Evolutionary conservation across 345 rosid genomes (phyloP), one percentile per base, ranked within the genome.

Genomic region (Camelina hispida): DNA sequence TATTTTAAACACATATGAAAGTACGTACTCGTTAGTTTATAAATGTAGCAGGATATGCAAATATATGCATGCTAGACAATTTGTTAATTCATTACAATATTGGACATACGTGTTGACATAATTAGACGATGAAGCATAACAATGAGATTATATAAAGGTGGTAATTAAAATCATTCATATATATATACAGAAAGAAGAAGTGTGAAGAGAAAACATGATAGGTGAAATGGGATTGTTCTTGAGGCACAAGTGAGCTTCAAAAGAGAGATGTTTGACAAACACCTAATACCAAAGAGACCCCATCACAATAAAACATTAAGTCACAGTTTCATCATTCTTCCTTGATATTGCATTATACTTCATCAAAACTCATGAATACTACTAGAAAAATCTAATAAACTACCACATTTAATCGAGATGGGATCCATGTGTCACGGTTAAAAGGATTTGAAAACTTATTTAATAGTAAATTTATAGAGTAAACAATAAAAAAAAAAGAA

Each of bases 181-280:
- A 30, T 14, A 18, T 15, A 75, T 34, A 60, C 1, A 46, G 9
- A 38, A 35, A 69, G 20, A 64, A 71, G 75, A 87, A 85, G 93
- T 84, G 88, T 85, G 78, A 73, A 51, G 78, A 64, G 79, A 75
- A 83, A 79, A 74, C 72, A 63, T 66, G 87, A 85, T 83, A 81
- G 90, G 91, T 87, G 74, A 80, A 83, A 75, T 78, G 85, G 85
- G 84, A 84, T 78, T 93, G 88, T 87, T 81, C 82, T 58, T 80
- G 73, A 80, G 83, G 25, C 58, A 66, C 35, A 78, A 72, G 77
- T 66, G 81, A 78, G 51, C 40, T 66, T 52, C 9, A 64, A 37
- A 64, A 77, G 71, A 69, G 57, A 82, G 69, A 78, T 79, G 76
- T 68, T 75, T 70, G 90, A 88, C 61, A 88, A 77, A 48, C 94